Percentiles rank a stretch among this genome's conserved stretches.
These are phyloP conservation scores for Barnettozyma salicaria DNA, from an alignment of 805 yeast genomes.

Conservation along the genomic window DNA sequence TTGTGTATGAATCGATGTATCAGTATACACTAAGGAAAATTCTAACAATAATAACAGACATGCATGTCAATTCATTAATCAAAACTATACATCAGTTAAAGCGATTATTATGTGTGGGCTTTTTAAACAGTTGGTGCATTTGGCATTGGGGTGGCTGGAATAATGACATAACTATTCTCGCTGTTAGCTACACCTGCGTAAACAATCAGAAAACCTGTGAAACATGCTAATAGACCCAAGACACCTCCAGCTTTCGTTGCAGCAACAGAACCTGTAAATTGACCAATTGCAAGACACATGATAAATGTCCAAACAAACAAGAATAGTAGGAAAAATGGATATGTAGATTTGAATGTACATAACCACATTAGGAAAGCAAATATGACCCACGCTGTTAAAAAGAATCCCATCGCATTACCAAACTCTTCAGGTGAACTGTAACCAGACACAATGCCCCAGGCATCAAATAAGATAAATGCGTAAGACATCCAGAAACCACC, in stretches of 20 bases:
- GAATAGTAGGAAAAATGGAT: slow-evolving; percentile 52
- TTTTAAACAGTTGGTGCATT: slow-evolving; percentile 30
- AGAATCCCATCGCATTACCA: slow-evolving; percentile 51
- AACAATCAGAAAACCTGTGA: slow-evolving; percentile 57
- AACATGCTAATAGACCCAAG: slow-evolving; percentile 49
- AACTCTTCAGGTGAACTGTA: slow-evolving; percentile 41
- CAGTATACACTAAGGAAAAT: no score
- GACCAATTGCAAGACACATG: slow-evolving; percentile 43
- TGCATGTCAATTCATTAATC: no score
- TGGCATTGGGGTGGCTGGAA: slow-evolving; percentile 52
- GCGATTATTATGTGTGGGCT: neutral
- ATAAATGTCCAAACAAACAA: slow-evolving; percentile 49
- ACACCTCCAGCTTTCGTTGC: slow-evolving; percentile 56
- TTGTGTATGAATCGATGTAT: no score
- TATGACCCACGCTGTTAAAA: slow-evolving; percentile 56
- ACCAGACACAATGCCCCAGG: slow-evolving; percentile 48
- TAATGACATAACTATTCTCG: slow-evolving; percentile 51
- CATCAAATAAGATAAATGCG: slow-evolving; percentile 56
- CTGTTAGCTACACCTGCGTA: slow-evolving; percentile 55
- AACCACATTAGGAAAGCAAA: slow-evolving; percentile 54
- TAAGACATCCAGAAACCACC: slow-evolving; percentile 79
- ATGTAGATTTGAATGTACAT: slow-evolving; percentile 54
- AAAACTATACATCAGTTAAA: no score
- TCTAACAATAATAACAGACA: no score
- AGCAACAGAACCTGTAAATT: slow-evolving; percentile 40